Conservation (phyloP, 345 rosid genomes). For the Noccaea bulbosa region DNA sequence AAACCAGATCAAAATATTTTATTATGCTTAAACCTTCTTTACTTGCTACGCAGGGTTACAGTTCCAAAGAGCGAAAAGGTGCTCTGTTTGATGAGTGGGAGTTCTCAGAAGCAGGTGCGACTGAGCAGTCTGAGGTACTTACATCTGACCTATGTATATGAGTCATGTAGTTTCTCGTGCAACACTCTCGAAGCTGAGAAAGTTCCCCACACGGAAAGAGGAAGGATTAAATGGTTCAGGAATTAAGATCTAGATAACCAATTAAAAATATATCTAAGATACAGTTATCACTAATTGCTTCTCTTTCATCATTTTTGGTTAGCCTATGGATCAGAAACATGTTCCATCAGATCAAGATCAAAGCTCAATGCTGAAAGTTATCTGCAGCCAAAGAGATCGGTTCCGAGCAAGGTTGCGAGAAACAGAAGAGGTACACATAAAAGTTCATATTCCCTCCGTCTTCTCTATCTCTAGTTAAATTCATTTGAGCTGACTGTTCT, state of each 20-base stretch:
- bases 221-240: background rate
- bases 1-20: background rate
- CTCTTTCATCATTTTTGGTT: conserved; percentile 21
- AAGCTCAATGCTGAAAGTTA: conserved; percentile 97
- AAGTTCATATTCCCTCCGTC: background rate
- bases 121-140: conserved; percentile 76
- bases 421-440: conserved; percentile 77
- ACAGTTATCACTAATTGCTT: background rate
- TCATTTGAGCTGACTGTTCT: background rate
- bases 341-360: conserved; percentile 86
- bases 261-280: conserved; percentile 2
- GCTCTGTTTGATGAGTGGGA: conserved; percentile 89
- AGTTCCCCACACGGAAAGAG: background rate
- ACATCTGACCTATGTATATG: conserved; percentile 17
- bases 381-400: conserved; percentile 92
- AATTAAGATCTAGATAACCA: conserved; percentile 21
- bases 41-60: conserved; percentile 64
- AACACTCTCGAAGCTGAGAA: conserved; percentile 12
- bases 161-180: conserved; percentile 7
- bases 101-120: conserved; percentile 74
- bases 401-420: conserved; percentile 83
- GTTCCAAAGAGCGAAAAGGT: conserved; percentile 80
- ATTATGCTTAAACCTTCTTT: conserved; percentile 10
- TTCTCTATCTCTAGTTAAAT: conserved; percentile 3
- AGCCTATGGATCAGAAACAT: conserved; percentile 75